phyloP scores from a whole-genome alignment of 257 asterid genomes.

The Jasminum sambac region DNA sequence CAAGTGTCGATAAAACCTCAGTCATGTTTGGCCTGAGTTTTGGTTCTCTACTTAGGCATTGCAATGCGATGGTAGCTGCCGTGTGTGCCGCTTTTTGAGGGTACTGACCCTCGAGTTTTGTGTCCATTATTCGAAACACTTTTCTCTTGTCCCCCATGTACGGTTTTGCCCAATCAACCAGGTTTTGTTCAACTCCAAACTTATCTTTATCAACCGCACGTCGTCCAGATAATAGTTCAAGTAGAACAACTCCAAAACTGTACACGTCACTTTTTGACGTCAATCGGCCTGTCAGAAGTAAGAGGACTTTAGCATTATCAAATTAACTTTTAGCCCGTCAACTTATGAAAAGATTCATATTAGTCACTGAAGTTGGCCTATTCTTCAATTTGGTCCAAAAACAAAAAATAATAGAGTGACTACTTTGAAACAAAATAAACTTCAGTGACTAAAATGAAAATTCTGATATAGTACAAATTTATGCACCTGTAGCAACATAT shows the following conservation, averaged over 20 bases:
- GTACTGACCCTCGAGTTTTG: slow-evolving; percentile 72
- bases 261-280: slow-evolving; percentile 71
- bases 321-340: background rate
- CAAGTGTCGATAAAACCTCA: slow-evolving; percentile 59
- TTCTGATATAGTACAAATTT: background rate
- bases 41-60: slow-evolving; percentile 58
- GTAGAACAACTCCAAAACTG: slow-evolving; percentile 82
- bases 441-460: background rate
- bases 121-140: slow-evolving; percentile 74
- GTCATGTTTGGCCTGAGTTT: slow-evolving; percentile 71
- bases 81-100: slow-evolving; percentile 70
- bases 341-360: background rate
- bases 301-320: background rate
- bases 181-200: slow-evolving; percentile 61
- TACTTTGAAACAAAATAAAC: background rate
- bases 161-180: slow-evolving; percentile 82
- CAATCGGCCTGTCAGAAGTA: slow-evolving; percentile 55
- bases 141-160: slow-evolving; percentile 66
- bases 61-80: slow-evolving; percentile 64
- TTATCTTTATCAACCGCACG: slow-evolving; percentile 66
- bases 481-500: slow-evolving; percentile 84
- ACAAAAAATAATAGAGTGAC: background rate
- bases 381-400: background rate
- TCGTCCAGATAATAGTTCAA: slow-evolving; percentile 69
- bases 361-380: background rate